Evolutionary conservation across 169 alveolate species (phyloP).

Genomic region (Plasmodium inui): DNA sequence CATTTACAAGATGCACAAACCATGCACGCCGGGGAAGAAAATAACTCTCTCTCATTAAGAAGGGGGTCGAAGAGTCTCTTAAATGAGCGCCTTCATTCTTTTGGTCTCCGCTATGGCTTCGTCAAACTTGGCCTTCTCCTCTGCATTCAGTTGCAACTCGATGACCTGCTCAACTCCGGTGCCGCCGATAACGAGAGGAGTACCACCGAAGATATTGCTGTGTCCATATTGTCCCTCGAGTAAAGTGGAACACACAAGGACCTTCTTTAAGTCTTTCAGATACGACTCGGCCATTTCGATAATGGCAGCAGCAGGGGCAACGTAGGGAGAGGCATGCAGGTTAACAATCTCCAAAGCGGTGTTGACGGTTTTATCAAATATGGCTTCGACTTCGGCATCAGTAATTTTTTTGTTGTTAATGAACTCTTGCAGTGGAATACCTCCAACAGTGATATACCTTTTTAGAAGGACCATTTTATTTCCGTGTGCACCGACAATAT

Average conservation of each 20-base stretch:
- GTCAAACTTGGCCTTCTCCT: constrained; percentile 81
- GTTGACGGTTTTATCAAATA: constrained; percentile 79
- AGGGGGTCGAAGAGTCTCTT: neutral
- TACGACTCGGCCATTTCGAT: constrained; percentile 84
- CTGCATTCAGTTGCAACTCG: constrained; percentile 79
- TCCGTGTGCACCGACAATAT: constrained; percentile 91
- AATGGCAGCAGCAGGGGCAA: constrained; percentile 85
- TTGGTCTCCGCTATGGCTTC: constrained; percentile 76
- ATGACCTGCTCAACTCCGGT: constrained; percentile 88
- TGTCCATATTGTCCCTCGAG: constrained; percentile 90
- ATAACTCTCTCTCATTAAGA: neutral
- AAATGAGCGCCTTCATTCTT: constrained; percentile 73
- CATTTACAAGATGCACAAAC: neutral
- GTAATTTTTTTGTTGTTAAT: constrained; percentile 77
- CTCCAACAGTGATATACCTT: constrained; percentile 83
- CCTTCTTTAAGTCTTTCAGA: constrained; percentile 83
- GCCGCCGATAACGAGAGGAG: constrained; percentile 89
- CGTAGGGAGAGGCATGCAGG: constrained; percentile 83
- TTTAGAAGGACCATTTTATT: constrained; percentile 82
- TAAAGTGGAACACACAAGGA: constrained; percentile 87
- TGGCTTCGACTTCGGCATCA: constrained; percentile 75
- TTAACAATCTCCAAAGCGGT: constrained; percentile 83
- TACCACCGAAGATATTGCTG: constrained; percentile 87
- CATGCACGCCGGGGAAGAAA: neutral
- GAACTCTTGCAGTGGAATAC: constrained; percentile 79